A percentile compares a stretch with the other conserved stretches of the same genome.
Evolutionary conservation across 2,329 filamentous ascomycete genomes (phyloP).

Genomic region (Ophiocordyceps camponoti-floridani): DNA sequence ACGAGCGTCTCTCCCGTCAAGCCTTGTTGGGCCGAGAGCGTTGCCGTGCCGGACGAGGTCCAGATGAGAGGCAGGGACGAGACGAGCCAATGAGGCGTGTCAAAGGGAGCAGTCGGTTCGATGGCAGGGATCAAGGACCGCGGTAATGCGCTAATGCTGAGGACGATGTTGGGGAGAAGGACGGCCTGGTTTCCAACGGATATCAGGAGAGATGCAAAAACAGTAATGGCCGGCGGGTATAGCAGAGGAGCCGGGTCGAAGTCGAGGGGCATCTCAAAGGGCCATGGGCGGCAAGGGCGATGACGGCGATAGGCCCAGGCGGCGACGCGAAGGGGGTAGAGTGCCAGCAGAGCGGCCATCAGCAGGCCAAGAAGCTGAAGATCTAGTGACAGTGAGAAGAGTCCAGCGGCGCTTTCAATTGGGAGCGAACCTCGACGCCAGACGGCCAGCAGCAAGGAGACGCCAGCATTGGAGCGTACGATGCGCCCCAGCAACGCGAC

Average conservation of each 20-base stretch:
- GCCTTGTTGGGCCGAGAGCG: constrained; percentile 17
- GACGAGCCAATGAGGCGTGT: constrained; percentile 61
- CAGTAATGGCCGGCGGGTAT: constrained; percentile 62
- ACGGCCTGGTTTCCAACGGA: constrained; percentile 40
- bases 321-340: constrained; percentile 44
- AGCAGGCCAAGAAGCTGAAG: constrained; percentile 19
- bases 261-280: constrained; percentile 44
- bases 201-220: constrained; percentile 61
- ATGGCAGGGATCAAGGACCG: constrained; percentile 50
- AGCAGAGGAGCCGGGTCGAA: constrained; percentile 87
- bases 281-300: constrained; percentile 17
- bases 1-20: constrained; percentile 41
- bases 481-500: constrained; percentile 29
- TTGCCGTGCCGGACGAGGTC: constrained; percentile 6
- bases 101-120: constrained; percentile 36
- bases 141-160: constrained; percentile 63
- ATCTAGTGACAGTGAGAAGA: constrained; percentile 15
- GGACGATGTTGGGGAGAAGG: constrained; percentile 64
- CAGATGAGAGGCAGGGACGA: constrained; percentile 47
- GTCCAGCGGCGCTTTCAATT: neutral
- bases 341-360: constrained; percentile 20
- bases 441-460: constrained; percentile 22
- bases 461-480: constrained; percentile 26
- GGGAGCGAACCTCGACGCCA: constrained; percentile 30
- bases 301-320: constrained; percentile 26